Percentiles rank a stretch among this genome's conserved stretches.
Evolutionary conservation across 2,329 filamentous ascomycete genomes (phyloP).

Genomic region (Xylaria hypoxylon): DNA sequence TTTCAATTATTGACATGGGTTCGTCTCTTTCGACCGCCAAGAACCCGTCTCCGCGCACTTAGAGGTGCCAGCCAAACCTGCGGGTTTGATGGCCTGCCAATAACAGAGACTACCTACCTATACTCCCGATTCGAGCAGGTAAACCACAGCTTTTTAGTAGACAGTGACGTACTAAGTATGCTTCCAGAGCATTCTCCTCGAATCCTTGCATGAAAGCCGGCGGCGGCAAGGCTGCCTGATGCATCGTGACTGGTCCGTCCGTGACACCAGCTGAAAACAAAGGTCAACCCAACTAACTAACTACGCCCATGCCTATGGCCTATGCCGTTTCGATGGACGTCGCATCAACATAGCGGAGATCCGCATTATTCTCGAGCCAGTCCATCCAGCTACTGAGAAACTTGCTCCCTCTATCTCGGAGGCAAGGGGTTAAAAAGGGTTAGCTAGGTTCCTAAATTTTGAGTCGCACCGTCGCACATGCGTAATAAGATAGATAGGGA

Average conservation of each 20-base stretch:
- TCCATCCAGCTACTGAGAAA: conserved; percentile 94
- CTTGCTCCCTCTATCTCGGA: conserved; percentile 73
- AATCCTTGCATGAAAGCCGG: conserved; percentile 29
- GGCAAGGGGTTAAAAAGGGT: conserved; percentile 17
- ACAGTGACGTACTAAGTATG: not conserved
- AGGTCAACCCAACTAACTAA: not conserved
- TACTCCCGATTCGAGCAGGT: not conserved
- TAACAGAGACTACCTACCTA: not conserved
- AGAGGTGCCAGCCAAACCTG: conserved; percentile 24
- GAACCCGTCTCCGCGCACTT: not conserved
- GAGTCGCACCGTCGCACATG: conserved; percentile 19
- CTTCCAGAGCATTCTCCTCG: conserved; percentile 1
- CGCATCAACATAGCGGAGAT: conserved; percentile 86
- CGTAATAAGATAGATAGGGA: conserved; percentile 17
- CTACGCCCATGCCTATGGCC: not conserved
- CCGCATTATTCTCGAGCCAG: conserved; percentile 88
- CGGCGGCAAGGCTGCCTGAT: conserved; percentile 22
- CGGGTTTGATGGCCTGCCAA: conserved; percentile 22
- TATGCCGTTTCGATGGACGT: conserved; percentile 47
- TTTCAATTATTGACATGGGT: conserved; percentile 35
- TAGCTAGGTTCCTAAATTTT: conserved; percentile 21
- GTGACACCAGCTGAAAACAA: conserved; percentile 11
- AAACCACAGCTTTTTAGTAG: not conserved
- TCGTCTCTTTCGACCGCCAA: not conserved
- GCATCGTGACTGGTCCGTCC: conserved; percentile 13